A percentile compares a stretch with the other conserved stretches of the same genome.
These are phyloP conservation scores for Tremella fuciformis DNA, from an alignment of 768 basidiomycete species.

Conservation along the genomic window DNA sequence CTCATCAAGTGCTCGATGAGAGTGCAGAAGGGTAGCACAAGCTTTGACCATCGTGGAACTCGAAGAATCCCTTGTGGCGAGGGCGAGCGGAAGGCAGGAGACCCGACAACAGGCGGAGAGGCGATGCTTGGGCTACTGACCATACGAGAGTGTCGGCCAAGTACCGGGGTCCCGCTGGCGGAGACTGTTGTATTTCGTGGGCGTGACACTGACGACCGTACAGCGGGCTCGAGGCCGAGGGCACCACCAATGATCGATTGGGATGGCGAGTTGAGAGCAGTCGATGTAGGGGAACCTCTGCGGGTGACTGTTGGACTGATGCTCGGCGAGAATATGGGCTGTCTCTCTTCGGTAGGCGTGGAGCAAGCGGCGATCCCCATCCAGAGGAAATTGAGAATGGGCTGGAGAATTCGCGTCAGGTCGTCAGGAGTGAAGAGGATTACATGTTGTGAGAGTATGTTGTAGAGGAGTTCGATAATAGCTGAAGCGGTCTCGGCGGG, in stretches of 20 bases:
- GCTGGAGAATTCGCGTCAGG: constrained; percentile 30
- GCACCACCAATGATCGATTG: neutral
- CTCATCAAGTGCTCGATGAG: constrained; percentile 30
- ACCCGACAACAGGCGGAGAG: constrained; percentile 16
- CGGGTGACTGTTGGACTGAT: constrained; percentile 1
- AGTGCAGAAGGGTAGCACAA: constrained; percentile 23
- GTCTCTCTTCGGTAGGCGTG: neutral
- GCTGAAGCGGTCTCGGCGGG: constrained; percentile 27
- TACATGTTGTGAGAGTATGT: constrained; percentile 39
- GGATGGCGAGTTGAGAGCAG: constrained; percentile 21
- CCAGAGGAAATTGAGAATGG: constrained; percentile 38
- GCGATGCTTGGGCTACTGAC: constrained; percentile 5
- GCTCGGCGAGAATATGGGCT: neutral
- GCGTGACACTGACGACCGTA: constrained; percentile 12
- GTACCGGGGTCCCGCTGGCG: neutral
- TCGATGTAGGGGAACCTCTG: constrained; percentile 16
- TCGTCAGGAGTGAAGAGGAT: constrained; percentile 44
- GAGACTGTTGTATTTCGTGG: neutral
- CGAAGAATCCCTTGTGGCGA: neutral
- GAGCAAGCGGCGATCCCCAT: constrained; percentile 28
- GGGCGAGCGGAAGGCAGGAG: constrained; percentile 16
- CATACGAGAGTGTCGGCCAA: constrained; percentile 2
- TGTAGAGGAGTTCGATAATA: constrained; percentile 37
- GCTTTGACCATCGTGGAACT: constrained; percentile 25
- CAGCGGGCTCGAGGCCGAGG: constrained; percentile 18